A percentile compares a stretch with the other conserved stretches of the same genome.
phyloP scores from a whole-genome alignment of 139 green algal genomes.

The Microglena sp. region DNA sequence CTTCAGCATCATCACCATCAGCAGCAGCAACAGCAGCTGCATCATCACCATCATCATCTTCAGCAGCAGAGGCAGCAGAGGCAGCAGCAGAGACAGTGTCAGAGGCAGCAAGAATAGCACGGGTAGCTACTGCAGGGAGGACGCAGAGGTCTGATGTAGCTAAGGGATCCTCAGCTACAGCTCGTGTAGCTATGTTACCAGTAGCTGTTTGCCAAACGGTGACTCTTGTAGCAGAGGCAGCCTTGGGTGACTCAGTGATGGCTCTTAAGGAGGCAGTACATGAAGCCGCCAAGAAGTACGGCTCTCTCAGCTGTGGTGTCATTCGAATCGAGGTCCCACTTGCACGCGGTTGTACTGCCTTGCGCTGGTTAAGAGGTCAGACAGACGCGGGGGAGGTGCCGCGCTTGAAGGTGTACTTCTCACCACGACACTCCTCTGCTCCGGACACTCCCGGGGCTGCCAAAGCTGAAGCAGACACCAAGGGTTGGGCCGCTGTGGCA shows the following conservation, averaged over 20 bases:
- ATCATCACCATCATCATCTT: too few relatives aligned
- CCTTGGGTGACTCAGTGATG: not conserved
- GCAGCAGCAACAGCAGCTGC: too few relatives aligned
- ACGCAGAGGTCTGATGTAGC: not conserved
- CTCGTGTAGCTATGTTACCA: not conserved
- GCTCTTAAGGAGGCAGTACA: not conserved
- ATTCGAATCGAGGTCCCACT: constrained; percentile 26
- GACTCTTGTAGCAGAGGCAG: not conserved
- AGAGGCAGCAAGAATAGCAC: not conserved
- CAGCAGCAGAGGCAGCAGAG: not conserved
- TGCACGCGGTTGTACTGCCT: constrained; percentile 18
- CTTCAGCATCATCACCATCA: too few relatives aligned
- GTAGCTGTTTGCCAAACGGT: not conserved
- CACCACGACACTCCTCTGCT: constrained; percentile 50
- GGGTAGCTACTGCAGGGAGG: constrained; percentile 9
- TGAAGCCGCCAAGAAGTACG: not conserved
- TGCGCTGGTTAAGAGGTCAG: constrained; percentile 40
- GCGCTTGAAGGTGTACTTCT: constrained; percentile 59
- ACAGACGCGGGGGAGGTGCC: not conserved
- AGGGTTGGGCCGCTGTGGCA: constrained; percentile 44
- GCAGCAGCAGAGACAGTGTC: not conserved
- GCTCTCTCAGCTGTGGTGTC: constrained; percentile 16
- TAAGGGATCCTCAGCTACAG: not conserved
- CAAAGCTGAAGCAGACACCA: constrained; percentile 30
- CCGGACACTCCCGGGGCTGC: constrained; percentile 44